Base-by-base conservation (phyloP, 139 green algal genomes). In the Spirogloea muscicola region DNA sequence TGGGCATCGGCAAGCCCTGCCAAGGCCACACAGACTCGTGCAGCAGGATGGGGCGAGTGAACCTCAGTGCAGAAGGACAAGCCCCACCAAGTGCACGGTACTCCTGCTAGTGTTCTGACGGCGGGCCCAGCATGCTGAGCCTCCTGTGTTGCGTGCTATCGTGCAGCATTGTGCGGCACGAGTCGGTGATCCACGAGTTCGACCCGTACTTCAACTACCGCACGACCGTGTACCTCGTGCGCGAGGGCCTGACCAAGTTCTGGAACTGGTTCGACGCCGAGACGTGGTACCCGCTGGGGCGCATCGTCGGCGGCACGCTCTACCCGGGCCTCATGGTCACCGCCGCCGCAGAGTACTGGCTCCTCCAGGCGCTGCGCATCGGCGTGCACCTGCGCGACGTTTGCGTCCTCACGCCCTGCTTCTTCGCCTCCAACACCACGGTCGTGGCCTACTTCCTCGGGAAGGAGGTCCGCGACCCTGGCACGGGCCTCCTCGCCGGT, bases 141-240 rank as follows among this genome's bases (percentile, higher is more conserved):
- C n/a, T n/a, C n/a, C n/a, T n/a, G n/a, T n/a, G n/a, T n/a, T n/a
- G n/a, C n/a, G n/a, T n/a, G n/a, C n/a, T n/a, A n/a, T n/a, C n/a
- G n/a, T n/a, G n/a, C n/a, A n/a, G n/a, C n/a, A n/a, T n/a, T n/a
- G n/a, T 88, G 37, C 76, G 84, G 1, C 89, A 88, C 43, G 86
- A 88, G 67, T 84, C 59, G 40, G 79, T 91, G 25, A 91, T 91
- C 58, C 87, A 91, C 76, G 87, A 91, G 76, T 91, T 91, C 62
- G 87, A 91, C 46, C 87, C 87, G 3, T 91, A 87, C 63, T 91
- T 91, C 83, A 91, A 91, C 83, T 91, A 89, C 65, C 81, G 87
- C 40, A 83, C 79, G n/a, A 91, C 86, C 29, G 78, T 86, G 42
- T 86, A 85, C 38, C 77, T 91, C 29, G 79, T 80, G 31, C 61